Percentiles rank a stretch among this genome's conserved stretches.
Conservation (phyloP, 805 yeast species). For the Suhomyces prunicola region DNA sequence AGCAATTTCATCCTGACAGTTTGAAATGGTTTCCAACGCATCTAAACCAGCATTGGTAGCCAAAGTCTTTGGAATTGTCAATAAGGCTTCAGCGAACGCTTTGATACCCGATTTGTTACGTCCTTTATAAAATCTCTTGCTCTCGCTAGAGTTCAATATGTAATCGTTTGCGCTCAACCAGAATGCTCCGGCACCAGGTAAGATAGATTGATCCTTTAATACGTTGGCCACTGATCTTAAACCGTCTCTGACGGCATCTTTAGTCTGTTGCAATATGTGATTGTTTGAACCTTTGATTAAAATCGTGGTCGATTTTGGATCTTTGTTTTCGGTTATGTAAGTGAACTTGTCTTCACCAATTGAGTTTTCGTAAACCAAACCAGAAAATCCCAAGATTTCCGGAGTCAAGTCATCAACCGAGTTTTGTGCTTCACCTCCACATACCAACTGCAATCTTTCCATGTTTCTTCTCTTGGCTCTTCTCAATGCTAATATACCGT, state of each 20-base stretch:
- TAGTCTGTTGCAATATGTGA: constrained; percentile 85
- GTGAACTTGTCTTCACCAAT: constrained; percentile 98
- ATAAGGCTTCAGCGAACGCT: constrained; percentile 90
- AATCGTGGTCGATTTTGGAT: constrained; percentile 89
- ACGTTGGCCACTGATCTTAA: constrained; percentile 92
- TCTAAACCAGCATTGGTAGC: constrained; percentile 92
- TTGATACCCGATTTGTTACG: constrained; percentile 84
- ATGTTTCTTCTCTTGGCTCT: constrained; percentile 98
- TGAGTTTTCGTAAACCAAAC: constrained; percentile 85
- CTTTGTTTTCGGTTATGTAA: constrained; percentile 83
- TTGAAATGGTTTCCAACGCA: constrained; percentile 80
- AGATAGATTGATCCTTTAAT: constrained; percentile 74
- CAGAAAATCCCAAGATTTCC: constrained; percentile 79
- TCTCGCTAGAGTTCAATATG: constrained; percentile 42
- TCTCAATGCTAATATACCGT: constrained; percentile 89
- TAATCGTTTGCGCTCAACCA: constrained; percentile 78
- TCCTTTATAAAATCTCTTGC: constrained; percentile 67
- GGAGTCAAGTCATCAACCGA: constrained; percentile 90
- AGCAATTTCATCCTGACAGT: constrained; percentile 83
- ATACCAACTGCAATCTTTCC: constrained; percentile 95
- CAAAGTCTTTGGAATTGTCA: constrained; percentile 89
- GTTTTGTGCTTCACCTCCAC: constrained; percentile 98
- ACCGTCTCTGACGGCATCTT: constrained; percentile 97
- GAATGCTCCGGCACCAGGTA: constrained; percentile 98
- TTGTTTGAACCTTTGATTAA: constrained; percentile 91